phyloP scores from a whole-genome alignment of 108 stramenopile genomes.

The Aurantiochytrium sp. region DNA sequence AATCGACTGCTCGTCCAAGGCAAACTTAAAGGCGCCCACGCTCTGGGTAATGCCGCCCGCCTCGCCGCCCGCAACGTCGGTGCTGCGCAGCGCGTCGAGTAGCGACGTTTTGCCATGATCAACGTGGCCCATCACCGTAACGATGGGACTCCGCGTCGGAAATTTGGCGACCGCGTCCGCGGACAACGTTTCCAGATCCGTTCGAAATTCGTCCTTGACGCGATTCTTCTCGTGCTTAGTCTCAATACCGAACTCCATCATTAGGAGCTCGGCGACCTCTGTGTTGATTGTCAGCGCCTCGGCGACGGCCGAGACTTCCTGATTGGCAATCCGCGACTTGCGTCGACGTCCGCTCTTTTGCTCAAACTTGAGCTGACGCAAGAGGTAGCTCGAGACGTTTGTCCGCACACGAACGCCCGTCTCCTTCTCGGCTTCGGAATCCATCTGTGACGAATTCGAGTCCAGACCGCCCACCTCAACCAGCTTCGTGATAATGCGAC shows the following conservation, averaged over 20 bases:
- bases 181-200: conserved; percentile 44
- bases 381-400: not conserved
- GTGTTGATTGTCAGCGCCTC: conserved; percentile 30
- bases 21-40: conserved; percentile 81
- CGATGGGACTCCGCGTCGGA: conserved; percentile 71
- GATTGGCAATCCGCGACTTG: not conserved
- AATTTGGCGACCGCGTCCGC: conserved; percentile 27
- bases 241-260: conserved; percentile 27
- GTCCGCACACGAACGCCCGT: not conserved
- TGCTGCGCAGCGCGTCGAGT: conserved; percentile 80
- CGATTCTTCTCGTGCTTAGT: not conserved
- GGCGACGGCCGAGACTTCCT: not conserved
- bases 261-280: conserved; percentile 42
- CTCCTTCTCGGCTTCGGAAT: not conserved
- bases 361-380: not conserved
- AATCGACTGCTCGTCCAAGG: conserved; percentile 54
- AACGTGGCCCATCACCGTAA: conserved; percentile 97
- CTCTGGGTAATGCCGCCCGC: conserved; percentile 96
- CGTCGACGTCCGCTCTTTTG: not conserved
- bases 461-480: conserved; percentile 27
- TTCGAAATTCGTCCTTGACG: not conserved
- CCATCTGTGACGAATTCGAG: not conserved
- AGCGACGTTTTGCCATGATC: conserved; percentile 99
- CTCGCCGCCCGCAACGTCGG: conserved; percentile 78
- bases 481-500: conserved; percentile 25